A percentile compares a stretch with the other conserved stretches of the same genome.
Conservation (phyloP, 2,329 filamentous ascomycete species). For the Fusarium pininemorale region DNA sequence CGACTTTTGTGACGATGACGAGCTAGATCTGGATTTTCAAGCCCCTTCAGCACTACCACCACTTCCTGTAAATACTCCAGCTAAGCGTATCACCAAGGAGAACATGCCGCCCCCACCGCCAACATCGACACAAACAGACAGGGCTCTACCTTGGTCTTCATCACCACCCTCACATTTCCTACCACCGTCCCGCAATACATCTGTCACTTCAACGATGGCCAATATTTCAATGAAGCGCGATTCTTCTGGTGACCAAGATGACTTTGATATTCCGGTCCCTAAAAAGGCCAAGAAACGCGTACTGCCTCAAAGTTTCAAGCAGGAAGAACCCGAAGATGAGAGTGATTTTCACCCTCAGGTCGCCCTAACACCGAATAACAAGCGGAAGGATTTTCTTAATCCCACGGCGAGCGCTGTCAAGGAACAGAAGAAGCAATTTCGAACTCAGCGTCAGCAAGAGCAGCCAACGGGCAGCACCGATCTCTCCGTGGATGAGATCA, state of each 20-base stretch:
- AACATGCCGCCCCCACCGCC: constrained; percentile 43
- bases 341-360: constrained; percentile 35
- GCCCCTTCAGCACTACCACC: constrained; percentile 63
- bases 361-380: constrained; percentile 40
- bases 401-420: constrained; percentile 50
- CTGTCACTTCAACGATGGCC: constrained; percentile 29
- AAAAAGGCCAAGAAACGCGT: constrained; percentile 68
- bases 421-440: constrained; percentile 79
- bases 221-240: constrained; percentile 53
- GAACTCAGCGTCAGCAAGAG: constrained; percentile 59
- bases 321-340: constrained; percentile 47
- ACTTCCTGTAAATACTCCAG: constrained; percentile 35
- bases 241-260: constrained; percentile 47
- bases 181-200: constrained; percentile 45
- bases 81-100: constrained; percentile 38
- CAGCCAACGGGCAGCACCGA: constrained; percentile 52
- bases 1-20: constrained; percentile 86
- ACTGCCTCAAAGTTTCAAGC: constrained; percentile 62
- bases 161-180: constrained; percentile 63
- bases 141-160: constrained; percentile 75
- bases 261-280: constrained; percentile 32
- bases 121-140: constrained; percentile 41
- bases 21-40: constrained; percentile 76
- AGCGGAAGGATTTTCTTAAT: constrained; percentile 40
- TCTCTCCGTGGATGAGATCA: constrained; percentile 47